A percentile compares a stretch with the other conserved stretches of the same genome.
These are phyloP conservation scores for Acanthochlamys bracteata DNA, from an alignment of 106 monocot species.

Conservation along the genomic window DNA sequence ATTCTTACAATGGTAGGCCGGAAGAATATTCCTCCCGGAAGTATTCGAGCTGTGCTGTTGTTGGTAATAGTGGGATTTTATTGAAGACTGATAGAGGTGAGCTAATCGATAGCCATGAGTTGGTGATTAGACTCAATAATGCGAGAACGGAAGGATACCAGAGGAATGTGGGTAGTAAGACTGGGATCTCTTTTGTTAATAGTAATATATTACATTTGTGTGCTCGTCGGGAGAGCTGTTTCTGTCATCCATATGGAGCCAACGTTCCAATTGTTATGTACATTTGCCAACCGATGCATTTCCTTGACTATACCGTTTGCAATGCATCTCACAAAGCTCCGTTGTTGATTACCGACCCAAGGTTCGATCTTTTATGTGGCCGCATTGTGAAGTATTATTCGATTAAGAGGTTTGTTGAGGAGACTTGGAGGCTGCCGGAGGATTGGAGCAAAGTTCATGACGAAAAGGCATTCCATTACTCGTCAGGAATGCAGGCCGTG, in stretches of 20 bases:
- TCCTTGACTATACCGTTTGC: conserved; percentile 63
- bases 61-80: conserved; percentile 84
- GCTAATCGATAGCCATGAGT: conserved; percentile 61
- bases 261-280: conserved; percentile 58
- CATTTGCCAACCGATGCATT: conserved; percentile 66
- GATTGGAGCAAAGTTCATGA: conserved; percentile 53
- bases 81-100: conserved; percentile 32
- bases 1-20: conserved; percentile 20
- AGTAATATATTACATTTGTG: conserved; percentile 77
- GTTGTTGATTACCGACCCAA: conserved; percentile 50
- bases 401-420: conserved; percentile 44
- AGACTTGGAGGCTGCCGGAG: conserved; percentile 25
- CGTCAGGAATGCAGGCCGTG: conserved; percentile 82
- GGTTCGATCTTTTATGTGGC: conserved; percentile 52
- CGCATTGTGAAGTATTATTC: conserved; percentile 76
- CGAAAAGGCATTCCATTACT: conserved; percentile 66
- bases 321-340: conserved; percentile 35
- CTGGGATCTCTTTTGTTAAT: conserved; percentile 62
- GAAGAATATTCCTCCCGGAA: background rate
- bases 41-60: conserved; percentile 48
- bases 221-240: conserved; percentile 38
- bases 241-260: conserved; percentile 68
- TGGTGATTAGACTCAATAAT: conserved; percentile 74
- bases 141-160: conserved; percentile 45
- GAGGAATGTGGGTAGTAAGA: conserved; percentile 50